Conservation (phyloP, 2,329 filamentous ascomycete species). For the Fusarium incarnatum region DNA sequence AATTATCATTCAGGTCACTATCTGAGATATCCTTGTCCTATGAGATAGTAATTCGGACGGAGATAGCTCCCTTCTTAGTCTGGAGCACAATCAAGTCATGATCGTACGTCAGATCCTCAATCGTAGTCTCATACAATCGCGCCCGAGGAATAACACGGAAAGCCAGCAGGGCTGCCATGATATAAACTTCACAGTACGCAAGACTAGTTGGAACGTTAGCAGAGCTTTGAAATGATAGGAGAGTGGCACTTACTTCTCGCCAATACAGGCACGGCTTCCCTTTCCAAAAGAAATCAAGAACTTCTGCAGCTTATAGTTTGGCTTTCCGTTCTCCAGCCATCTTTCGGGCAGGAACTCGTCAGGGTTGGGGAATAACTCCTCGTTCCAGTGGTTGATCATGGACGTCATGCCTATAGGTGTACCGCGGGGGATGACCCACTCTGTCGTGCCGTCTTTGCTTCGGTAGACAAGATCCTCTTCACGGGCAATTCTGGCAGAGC, state of each 20-base stretch:
- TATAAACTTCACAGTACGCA: conserved; percentile 36
- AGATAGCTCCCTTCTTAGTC: conserved; percentile 38
- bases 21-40: not conserved
- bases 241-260: conserved; percentile 33
- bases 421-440: conserved; percentile 46
- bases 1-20: not conserved
- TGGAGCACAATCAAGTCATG: conserved; percentile 40
- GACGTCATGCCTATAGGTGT: conserved; percentile 51
- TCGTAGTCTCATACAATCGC: conserved; percentile 25
- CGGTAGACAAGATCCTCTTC: conserved; percentile 47
- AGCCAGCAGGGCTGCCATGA: conserved; percentile 27
- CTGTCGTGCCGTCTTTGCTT: conserved; percentile 29
- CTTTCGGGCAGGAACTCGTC: conserved; percentile 51
- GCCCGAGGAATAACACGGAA: conserved; percentile 30
- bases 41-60: conserved; percentile 18
- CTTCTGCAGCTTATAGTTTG: conserved; percentile 44
- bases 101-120: conserved; percentile 37
- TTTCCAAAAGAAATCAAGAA: conserved; percentile 37
- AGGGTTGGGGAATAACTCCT: conserved; percentile 49
- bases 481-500: conserved; percentile 41
- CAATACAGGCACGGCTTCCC: conserved; percentile 40
- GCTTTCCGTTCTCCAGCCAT: conserved; percentile 43
- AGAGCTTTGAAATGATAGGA: rapidly evolving
- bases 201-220: conserved; percentile 15
- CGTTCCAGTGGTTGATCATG: conserved; percentile 49